A percentile compares a stretch with the other conserved stretches of the same genome.
These are phyloP conservation scores for Claviceps arundinis DNA, from an alignment of 2,329 filamentous ascomycete species.

Conservation along the genomic window DNA sequence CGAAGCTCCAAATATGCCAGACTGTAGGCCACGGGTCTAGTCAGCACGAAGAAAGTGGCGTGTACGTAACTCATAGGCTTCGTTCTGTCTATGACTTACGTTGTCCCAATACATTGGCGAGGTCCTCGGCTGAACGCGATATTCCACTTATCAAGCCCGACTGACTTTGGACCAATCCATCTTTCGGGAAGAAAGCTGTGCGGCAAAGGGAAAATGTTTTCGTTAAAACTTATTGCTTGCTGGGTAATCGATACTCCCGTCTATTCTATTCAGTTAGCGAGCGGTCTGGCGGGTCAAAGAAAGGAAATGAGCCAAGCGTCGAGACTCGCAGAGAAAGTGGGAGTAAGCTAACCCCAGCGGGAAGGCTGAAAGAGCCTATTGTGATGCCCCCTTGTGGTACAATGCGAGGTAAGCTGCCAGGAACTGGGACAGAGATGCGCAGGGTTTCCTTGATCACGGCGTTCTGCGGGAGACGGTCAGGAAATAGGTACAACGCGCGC, in stretches of 20 bases:
- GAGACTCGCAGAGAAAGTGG: no score
- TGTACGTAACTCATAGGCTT: no score
- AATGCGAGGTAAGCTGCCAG: not conserved
- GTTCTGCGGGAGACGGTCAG: not conserved
- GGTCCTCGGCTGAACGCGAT: not conserved
- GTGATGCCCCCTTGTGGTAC: not conserved
- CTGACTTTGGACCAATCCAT: not conserved
- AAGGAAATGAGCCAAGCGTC: no score
- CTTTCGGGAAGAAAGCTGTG: not conserved
- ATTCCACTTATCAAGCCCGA: not conserved
- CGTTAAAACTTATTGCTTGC: not conserved
- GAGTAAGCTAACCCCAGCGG: not conserved
- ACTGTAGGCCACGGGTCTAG: not conserved
- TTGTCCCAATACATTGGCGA: not conserved
- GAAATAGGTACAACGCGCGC: not conserved
- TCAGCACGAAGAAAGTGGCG: no score
- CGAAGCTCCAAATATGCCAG: not conserved
- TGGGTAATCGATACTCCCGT: not conserved
- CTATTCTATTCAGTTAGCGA: not conserved
- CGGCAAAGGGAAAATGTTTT: not conserved
- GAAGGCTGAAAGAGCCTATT: not conserved
- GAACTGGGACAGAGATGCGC: not conserved
- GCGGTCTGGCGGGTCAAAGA: no score
- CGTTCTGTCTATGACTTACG: not conserved
- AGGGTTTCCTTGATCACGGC: constrained; percentile 1